A percentile compares a stretch with the other conserved stretches of the same genome.
phyloP scores from a whole-genome alignment of 2,329 filamentous ascomycete genomes.

The Cercospora janseana region DNA sequence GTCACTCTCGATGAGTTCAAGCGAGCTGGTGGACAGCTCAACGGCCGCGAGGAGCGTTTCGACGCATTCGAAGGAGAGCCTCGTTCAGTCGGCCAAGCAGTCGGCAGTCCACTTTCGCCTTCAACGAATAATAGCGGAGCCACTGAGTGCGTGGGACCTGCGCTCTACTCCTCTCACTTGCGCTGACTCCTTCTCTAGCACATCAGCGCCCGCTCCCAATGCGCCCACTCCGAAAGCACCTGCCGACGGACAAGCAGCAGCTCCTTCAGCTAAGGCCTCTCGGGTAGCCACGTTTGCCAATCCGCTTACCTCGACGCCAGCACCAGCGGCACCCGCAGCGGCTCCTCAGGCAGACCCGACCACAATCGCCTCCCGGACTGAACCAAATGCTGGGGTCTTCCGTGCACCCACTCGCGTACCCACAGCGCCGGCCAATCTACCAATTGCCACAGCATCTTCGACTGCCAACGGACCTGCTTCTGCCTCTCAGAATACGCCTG shows the following conservation, averaged over 20 bases:
- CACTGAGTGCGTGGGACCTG: not conserved
- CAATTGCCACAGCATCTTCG: not conserved
- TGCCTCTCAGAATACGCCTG: not conserved
- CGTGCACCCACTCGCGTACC: constrained; percentile 4
- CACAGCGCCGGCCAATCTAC: not conserved
- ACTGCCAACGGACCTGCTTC: not conserved
- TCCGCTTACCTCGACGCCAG: not conserved
- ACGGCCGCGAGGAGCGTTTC: constrained; percentile 54
- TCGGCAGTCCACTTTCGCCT: constrained; percentile 14
- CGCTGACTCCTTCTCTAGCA: not conserved
- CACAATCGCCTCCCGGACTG: constrained; percentile 8
- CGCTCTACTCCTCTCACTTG: not conserved
- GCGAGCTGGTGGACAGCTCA: constrained; percentile 53
- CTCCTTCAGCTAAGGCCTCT: constrained; percentile 9
- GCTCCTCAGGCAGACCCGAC: constrained; percentile 4
- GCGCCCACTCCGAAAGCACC: not conserved
- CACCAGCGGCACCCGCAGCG: not conserved
- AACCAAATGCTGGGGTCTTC: not conserved
- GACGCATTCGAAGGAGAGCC: constrained; percentile 64
- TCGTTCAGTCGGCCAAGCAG: constrained; percentile 35
- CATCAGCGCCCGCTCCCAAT: not conserved
- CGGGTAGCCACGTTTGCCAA: constrained; percentile 8
- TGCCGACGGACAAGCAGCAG: constrained; percentile 1
- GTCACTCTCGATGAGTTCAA: constrained; percentile 65
- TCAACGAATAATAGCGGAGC: not conserved